Evolutionary conservation across 1,284 basidiomycete genomes (phyloP).

Genomic region (Hypsizygus ulmarius): DNA sequence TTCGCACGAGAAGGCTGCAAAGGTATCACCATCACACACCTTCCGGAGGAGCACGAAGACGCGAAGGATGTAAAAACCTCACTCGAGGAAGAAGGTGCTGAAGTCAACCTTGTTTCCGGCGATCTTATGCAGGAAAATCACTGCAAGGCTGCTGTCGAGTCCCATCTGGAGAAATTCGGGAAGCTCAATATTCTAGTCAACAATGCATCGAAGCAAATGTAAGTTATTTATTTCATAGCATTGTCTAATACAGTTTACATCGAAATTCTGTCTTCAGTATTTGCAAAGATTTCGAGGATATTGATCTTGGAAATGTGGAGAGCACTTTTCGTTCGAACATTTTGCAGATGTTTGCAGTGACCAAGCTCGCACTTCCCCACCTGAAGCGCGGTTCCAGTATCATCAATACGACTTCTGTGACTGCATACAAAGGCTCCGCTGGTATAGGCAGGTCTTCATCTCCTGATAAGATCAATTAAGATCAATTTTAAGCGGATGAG

Average conservation of each 20-base stretch:
- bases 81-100: constrained; percentile 40
- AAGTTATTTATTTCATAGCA: constrained; percentile 5
- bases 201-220: constrained; percentile 63
- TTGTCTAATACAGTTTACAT: not conserved
- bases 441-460: constrained; percentile 23
- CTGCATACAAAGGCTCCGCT: constrained; percentile 46
- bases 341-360: constrained; percentile 54
- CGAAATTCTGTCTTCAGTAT: constrained; percentile 18
- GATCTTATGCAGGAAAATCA: constrained; percentile 41
- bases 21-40: constrained; percentile 63
- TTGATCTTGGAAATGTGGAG: constrained; percentile 49
- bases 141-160: constrained; percentile 44
- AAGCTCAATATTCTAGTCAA: constrained; percentile 58
- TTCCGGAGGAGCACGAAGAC: constrained; percentile 61
- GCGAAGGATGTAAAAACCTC: constrained; percentile 47
- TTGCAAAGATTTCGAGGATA: constrained; percentile 39
- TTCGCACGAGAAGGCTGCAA: constrained; percentile 61
- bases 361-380: constrained; percentile 56
- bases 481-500: constrained; percentile 17
- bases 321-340: constrained; percentile 58
- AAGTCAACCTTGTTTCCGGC: constrained; percentile 44
- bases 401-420: constrained; percentile 65
- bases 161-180: constrained; percentile 50
- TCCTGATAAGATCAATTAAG: not conserved
- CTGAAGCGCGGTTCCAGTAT: constrained; percentile 59